Conservation (phyloP, 257 asterid genomes). For the Lantana camara region DNA sequence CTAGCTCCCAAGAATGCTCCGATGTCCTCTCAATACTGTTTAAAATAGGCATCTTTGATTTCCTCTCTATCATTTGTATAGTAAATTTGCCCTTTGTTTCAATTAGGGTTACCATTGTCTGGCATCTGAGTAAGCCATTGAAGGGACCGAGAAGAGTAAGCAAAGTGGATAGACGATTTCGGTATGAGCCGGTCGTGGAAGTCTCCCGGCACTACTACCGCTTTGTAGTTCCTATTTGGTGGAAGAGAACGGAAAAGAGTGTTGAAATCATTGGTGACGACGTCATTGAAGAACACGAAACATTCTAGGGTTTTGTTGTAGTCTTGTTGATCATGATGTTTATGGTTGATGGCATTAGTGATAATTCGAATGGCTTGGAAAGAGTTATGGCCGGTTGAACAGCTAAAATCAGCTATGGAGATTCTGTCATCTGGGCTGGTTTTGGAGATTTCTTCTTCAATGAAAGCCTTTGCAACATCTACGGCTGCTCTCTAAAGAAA, state of each 20-base stretch:
- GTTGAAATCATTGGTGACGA: slow-evolving; percentile 35
- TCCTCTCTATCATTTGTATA: slow-evolving; percentile 23
- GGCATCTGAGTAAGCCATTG: slow-evolving; percentile 40
- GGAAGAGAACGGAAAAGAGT: slow-evolving; percentile 36
- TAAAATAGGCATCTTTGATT: slow-evolving; percentile 31
- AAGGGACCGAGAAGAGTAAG: slow-evolving; percentile 38
- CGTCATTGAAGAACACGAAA: slow-evolving; percentile 33
- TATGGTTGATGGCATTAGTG: slow-evolving; percentile 24
- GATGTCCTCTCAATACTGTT: slow-evolving; percentile 24
- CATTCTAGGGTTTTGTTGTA: slow-evolving; percentile 1
- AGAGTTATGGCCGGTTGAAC: slow-evolving; percentile 49
- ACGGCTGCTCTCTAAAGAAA: slow-evolving; percentile 22
- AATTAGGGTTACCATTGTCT: slow-evolving; percentile 18
- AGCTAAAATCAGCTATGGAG: slow-evolving; percentile 45
- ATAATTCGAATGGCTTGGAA: slow-evolving; percentile 35
- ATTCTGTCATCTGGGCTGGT: background rate
- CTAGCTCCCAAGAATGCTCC: slow-evolving; percentile 30
- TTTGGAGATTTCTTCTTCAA: slow-evolving; percentile 30
- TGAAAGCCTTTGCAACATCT: slow-evolving; percentile 19
- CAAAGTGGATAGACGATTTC: slow-evolving; percentile 35
- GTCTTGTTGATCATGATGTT: background rate
- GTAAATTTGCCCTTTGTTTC: slow-evolving; percentile 35
- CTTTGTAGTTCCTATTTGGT: slow-evolving; percentile 16
- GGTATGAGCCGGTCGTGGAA: slow-evolving; percentile 34
- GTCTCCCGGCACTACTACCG: slow-evolving; percentile 26